Percentiles rank a stretch among this genome's conserved stretches.
Evolutionary conservation across 768 basidiomycete genomes (phyloP).

Genomic region (Suillus discolor): DNA sequence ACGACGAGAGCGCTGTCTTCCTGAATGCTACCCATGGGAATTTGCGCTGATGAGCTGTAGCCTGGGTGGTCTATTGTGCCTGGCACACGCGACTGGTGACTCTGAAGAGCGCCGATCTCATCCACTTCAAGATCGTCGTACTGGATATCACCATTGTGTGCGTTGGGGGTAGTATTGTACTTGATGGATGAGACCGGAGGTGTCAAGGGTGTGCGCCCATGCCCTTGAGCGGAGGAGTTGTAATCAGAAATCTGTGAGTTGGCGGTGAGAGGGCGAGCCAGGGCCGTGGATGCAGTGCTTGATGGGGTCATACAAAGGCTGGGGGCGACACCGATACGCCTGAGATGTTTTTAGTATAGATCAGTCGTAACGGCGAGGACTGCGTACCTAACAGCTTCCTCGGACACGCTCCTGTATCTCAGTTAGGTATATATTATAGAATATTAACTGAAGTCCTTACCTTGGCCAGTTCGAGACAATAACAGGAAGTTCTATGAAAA

Average conservation of each 20-base stretch:
- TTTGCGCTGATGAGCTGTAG: conserved; percentile 22
- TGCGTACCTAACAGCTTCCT: conserved; percentile 61
- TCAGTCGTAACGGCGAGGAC: background rate
- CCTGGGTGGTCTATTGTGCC: conserved; percentile 33
- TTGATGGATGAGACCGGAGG: conserved; percentile 25
- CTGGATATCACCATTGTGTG: conserved; percentile 21
- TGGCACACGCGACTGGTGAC: conserved; percentile 1
- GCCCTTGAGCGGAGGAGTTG: conserved; percentile 10
- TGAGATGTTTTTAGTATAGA: conserved; percentile 20
- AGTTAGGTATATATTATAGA: conserved; percentile 7
- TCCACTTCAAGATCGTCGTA: conserved; percentile 16
- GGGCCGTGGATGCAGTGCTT: conserved; percentile 32
- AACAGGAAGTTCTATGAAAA: conserved; percentile 76
- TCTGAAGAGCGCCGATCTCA: conserved; percentile 26
- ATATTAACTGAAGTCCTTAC: conserved; percentile 41
- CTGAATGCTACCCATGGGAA: conserved; percentile 27
- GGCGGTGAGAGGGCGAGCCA: conserved; percentile 25
- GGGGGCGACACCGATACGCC: conserved; percentile 52
- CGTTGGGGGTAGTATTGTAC: conserved; percentile 32
- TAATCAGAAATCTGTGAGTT: conserved; percentile 20
- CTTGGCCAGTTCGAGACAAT: conserved; percentile 87
- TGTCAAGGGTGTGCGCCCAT: conserved; percentile 16
- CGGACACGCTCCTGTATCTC: conserved; percentile 61
- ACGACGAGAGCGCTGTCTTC: conserved; percentile 18
- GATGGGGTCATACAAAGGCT: conserved; percentile 38